Conservation (phyloP, 1,284 basidiomycete species). For the Lentinula novae-zelandiae region DNA sequence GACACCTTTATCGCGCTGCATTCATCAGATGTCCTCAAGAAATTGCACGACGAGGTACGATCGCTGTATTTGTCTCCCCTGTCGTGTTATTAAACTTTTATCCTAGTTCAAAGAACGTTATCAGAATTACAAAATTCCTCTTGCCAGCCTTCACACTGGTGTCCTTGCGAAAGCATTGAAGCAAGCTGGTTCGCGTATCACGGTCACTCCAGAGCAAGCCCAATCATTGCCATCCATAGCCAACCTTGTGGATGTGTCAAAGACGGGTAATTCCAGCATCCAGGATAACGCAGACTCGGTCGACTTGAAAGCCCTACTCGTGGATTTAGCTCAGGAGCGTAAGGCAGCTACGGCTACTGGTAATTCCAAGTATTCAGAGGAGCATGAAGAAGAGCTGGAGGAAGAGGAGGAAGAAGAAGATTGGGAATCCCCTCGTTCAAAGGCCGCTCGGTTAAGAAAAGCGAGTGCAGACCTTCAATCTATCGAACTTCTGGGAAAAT, state of each 20-base stretch:
- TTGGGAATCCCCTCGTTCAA: conserved; percentile 19
- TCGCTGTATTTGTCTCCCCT: neutral
- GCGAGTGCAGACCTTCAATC: conserved; percentile 24
- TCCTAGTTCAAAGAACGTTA: conserved; percentile 78
- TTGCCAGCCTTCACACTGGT: conserved; percentile 43
- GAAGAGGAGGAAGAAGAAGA: conserved; percentile 21
- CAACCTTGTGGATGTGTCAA: conserved; percentile 29
- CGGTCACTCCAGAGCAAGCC: conserved; percentile 37
- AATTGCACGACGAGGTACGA: conserved; percentile 57
- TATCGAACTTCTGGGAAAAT: conserved; percentile 48
- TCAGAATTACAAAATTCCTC: conserved; percentile 69
- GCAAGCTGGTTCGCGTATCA: conserved; percentile 39
- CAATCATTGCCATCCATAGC: conserved; percentile 26
- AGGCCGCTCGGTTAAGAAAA: conserved; percentile 19
- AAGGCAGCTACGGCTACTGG: conserved; percentile 14
- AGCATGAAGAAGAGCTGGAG: conserved; percentile 16
- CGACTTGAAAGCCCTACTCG: conserved; percentile 22
- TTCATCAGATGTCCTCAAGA: conserved; percentile 76
- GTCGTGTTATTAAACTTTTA: neutral
- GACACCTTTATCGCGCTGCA: conserved; percentile 94
- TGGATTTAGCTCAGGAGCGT: conserved; percentile 18
- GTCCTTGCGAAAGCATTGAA: conserved; percentile 34
- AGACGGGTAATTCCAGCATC: conserved; percentile 19
- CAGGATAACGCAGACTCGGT: conserved; percentile 22
- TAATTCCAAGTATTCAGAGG: neutral